Base-by-base conservation (phyloP, 2,329 filamentous ascomycete species). In the Scopulariopsis brevicaulis region DNA sequence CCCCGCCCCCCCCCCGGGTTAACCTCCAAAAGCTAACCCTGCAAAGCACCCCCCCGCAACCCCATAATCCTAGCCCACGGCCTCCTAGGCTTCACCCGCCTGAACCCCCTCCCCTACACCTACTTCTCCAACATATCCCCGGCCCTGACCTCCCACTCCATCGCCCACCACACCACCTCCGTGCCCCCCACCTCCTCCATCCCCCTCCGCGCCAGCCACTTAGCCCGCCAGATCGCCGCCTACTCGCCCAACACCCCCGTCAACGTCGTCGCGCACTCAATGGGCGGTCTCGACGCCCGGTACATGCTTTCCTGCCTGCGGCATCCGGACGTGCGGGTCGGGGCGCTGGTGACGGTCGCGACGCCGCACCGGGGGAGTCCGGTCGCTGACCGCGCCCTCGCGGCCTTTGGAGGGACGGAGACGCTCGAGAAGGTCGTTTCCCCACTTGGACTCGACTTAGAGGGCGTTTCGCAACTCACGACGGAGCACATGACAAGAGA, bases 181-280 rank as follows among this genome's bases (percentile, higher is more conserved):
- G 83, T 87, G 1, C 83, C 84, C 4, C 78, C 84, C 12, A 81
- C 80, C 3, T 78, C 77, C 43, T 81, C 77, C 59, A 85, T 87
- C 65, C 78, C 82, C 67, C 74, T 79, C 60, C 79, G 83, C 58
- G 83, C 84, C 28, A 75, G 76, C 59, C 76, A 76, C 63, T 75
- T 87, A n/a, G 76, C 76, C 35, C 65, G 71, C 61, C 75, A 80
- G 61, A 84, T 86, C 59, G 74, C 74, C 54, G 14, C 57, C n/a
- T 15, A 54, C 52, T 50, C 18, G 52, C 63, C 68, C 24, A 75
- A 74, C 20, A 73, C 71, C 60, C 81, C 85, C 55, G 89, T 96
- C 62, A 90, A 89, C 67, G 88, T 96, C 60, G 77, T 91, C 22
- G 82, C 82, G 48, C 87, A 91, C 71, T 81, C 77, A 63, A 85